Evolutionary conservation across 768 basidiomycete species (phyloP), one percentile per base, ranked within the genome.

Genomic region (Hericium coralloides): DNA sequence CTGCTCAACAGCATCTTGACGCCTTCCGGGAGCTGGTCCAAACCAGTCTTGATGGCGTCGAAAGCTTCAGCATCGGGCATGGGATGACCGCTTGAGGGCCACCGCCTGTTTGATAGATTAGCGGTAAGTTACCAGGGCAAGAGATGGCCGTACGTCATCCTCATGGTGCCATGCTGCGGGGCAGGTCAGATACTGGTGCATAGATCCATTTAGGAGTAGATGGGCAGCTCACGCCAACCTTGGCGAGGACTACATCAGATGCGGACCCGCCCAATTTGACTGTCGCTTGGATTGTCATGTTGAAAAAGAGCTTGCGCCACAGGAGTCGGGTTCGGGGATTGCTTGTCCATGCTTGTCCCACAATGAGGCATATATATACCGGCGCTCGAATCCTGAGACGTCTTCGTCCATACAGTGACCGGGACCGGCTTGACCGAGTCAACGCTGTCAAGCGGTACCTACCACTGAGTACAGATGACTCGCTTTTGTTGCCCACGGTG

Each of bases 31-130:
- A 77, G 63, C 0, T 70, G 65, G 38, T 76, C 71, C 57, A 80
- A 61, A 3, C 75, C 76, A 9, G 75, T 76, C 65, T 80, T 82
- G 70, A 87, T 84, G 1, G 81, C 72, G 20, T 76, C 79, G 58
- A 88, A 85, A 9, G 78, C 79, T 31, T 80, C 74, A 53, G 82
- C 83, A 56, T 87, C 84, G 1, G 80, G 69, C 36, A 76, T 67
- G 10, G 64, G 61, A 49, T 53, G 31, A 56, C 56, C 59, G 60
- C 18, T 59, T 60, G 14, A n/a, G 20, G 25, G 49, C 17, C 36
- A 31, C 25, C 43, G 18, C 20, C 14, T 74, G 72, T 15, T 63
- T 67, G 12, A 76, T 70, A 14, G 62, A 75, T 82, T 75, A 79
- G 26, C 23, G 41, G 23, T 50, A 17, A 53, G 31, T 43, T 45